Base-by-base conservation (phyloP, 139 green algal genomes). In the Spirogloea muscicola region DNA sequence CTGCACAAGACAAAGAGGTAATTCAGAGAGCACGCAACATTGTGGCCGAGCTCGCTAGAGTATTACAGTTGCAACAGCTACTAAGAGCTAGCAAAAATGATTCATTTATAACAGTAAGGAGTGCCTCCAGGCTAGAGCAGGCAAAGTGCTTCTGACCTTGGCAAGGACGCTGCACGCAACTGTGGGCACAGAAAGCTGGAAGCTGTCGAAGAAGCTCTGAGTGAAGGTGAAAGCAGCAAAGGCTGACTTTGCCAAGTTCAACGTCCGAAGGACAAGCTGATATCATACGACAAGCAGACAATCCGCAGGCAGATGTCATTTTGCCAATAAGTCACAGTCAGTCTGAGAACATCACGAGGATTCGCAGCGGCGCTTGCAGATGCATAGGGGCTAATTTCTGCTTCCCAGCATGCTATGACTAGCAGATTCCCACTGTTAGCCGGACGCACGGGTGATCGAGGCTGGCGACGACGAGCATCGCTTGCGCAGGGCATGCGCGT, bases 161-260 rank as follows among this genome's bases (percentile, higher is more conserved):
- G 77, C 29, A 37, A 80, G 66, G 10, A 76, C 48, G 5, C 72
- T 39, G 34, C 72, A 80, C 27, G 10, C 27, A 4, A 41, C 46
- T 34, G 18, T 21, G 21, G 29, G 16, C 64, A 21, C n/a, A 3
- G 36, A 37, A 3, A 73, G n/a, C 10, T 61, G 25, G 52, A 60
- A 82, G 29, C 10, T 27, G 9, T 82, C 68, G 37, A 82, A 82
- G 68, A 81, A 82, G 42, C 38, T 9, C 6, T 48, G 21, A 9
- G 29, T 72, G 42, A 80, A 82, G 46, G 72, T 74, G 37, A 82
- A 61, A 21, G 52, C 67, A 10, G 79, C 18, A 27, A 81, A 77
- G 44, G 74, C 74, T 40, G 74, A 73, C 18, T 70, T 77, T 38
- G 74, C 41, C 31, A 25, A 42, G 60, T 82, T 82, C 25, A 82